Evolutionary conservation across 2,329 filamentous ascomycete species (phyloP), one percentile per base, ranked within the genome.

Genomic region (Rugonectria rugulosa): DNA sequence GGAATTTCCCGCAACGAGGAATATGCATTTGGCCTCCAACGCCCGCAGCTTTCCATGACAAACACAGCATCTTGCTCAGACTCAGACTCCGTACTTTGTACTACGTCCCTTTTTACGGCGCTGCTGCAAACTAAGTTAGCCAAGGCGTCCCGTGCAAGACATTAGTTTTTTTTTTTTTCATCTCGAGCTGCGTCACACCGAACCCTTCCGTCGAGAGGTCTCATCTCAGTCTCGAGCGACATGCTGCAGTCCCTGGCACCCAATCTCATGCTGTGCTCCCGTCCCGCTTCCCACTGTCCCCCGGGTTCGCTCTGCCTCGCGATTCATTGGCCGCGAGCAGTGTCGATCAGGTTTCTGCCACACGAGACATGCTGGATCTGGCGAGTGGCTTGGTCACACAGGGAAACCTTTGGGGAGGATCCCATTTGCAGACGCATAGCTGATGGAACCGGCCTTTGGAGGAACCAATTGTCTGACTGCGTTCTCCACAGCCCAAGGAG

Each of bases 141-240:
- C n/a, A n/a, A n/a, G n/a, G n/a, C n/a, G n/a, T 4, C 36, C 27
- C 34, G 32, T 27, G 27, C 40, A 54, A 42, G 27, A 12, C 43
- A 45, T 27, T 27, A 45, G 44, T 41, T 43, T 53, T 37, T 62
- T 57, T 36, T 57, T 37, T 62, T 57, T 36, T 57, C 54, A 61
- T 32, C 41, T 57, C 46, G 37, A 34, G 19, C 44, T 56, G 57
- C 46, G 61, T 51, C 53, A 55, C 56, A 31, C 45, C 38, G 41
- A 32, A 40, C 34, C 26, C n/a, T 17, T 56, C 45, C 47, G 37
- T 29, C 41, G 53, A 27, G 31, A 40, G 45, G 23, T 27, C 46
- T 38, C 44, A 48, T 44, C 34, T 42, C 37, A 31, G 38, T 19
- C 49, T 31, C 53, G 29, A 49, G 45, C 56, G 48, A 53, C 29